Evolutionary conservation across 177 flowering plant species (phyloP).

Genomic region (Vitis hybrid): DNA sequence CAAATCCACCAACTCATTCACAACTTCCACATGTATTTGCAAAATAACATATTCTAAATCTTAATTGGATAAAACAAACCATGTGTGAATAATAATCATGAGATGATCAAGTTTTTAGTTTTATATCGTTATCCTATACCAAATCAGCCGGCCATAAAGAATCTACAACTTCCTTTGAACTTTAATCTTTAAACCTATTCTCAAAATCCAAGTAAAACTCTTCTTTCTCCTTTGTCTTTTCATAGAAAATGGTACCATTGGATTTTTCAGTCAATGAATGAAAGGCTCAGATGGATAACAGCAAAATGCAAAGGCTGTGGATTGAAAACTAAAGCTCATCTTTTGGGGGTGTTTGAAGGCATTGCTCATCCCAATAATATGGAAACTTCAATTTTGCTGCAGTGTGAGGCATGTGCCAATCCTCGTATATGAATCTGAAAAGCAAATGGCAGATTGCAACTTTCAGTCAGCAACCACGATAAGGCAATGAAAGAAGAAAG

Average conservation of each 20-base stretch:
- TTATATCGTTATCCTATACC: too few relatives aligned
- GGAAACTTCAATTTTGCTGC: slow-evolving; percentile 83
- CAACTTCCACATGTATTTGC: too few relatives aligned
- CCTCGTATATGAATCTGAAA: slow-evolving; percentile 76
- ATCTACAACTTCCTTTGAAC: too few relatives aligned
- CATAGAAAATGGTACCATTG: neutral
- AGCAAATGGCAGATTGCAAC: neutral
- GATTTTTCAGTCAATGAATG: too few relatives aligned
- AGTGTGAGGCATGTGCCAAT: slow-evolving; percentile 90
- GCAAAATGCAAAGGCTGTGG: neutral
- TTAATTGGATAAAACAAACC: too few relatives aligned
- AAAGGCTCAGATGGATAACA: neutral
- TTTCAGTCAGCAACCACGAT: neutral
- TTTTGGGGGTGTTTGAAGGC: slow-evolving; percentile 47
- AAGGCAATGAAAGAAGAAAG: neutral
- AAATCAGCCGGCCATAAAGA: too few relatives aligned
- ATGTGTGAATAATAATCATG: too few relatives aligned
- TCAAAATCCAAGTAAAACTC: neutral
- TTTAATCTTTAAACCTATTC: neutral
- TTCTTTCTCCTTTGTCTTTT: neutral
- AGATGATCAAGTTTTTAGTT: too few relatives aligned
- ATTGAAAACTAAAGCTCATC: slow-evolving; percentile 55
- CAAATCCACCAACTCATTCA: too few relatives aligned
- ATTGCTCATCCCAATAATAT: slow-evolving; percentile 79
- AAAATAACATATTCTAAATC: too few relatives aligned